Evolutionary conservation across 1,284 basidiomycete species (phyloP), one percentile per base, ranked within the genome.

Genomic region (Ganoderma lucidum): DNA sequence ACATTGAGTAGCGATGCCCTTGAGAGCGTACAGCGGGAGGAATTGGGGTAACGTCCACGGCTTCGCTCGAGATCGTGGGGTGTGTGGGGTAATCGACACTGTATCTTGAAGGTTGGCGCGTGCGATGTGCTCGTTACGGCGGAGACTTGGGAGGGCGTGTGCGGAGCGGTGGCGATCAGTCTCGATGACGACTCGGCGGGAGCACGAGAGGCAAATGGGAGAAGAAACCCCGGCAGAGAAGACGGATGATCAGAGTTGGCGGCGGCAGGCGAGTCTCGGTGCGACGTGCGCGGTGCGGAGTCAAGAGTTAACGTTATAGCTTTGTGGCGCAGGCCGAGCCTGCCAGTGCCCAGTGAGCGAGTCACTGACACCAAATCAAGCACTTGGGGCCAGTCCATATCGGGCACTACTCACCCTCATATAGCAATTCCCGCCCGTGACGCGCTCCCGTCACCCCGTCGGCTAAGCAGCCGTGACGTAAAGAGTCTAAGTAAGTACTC

Each of bases 361-460:
- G 59, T 61, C 59, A 60, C 8, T 15, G 3, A 12, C 0, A 51
- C 39, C 59, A 61, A 42, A 61, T 61, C 17, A 42, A 42, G 59
- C 39, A 42, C 12, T 42, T 28, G 59, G 23, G 23, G 59, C n/a
- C 58, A 12, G 23, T 39, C 58, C 39, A 60, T 41, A 61, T 48
- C 44, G n/a, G 58, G 19, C 12, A 3, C 14, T 58, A 35, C 35
- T 35, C 35, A 28, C 44, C 19, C 44, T 19, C 9, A 41, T 39
- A 62, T 37, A 45, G 59, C n/a, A 62, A 53, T 53, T 62, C 59
- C 65, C 65, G 59, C 65, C 59, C 35, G n/a, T 56, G 15, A 37
- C 39, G 9, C 30, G 19, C 37, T 30, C 63, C 15, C 9, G 23
- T 37, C 30, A 32, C 42, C 2, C 6, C 23, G 9, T 51, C 48